These are phyloP conservation scores for Blastobotrys arbuscula DNA, from an alignment of 1,139 yeast species.

Conservation along the genomic window DNA sequence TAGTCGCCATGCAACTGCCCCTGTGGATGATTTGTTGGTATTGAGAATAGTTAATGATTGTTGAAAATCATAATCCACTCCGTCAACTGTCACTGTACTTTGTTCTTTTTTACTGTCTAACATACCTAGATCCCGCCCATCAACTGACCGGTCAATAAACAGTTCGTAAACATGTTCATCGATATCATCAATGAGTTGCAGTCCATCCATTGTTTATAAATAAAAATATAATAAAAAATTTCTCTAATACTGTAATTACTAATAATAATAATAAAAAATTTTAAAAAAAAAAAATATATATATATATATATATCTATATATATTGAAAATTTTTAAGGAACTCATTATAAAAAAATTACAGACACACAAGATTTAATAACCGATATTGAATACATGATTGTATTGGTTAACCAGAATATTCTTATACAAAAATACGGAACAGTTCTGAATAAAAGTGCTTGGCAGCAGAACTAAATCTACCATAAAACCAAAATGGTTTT, in stretches of 20 bases:
- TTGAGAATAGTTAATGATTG: conserved; percentile 36
- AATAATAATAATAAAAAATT: no score
- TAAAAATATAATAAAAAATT: not conserved
- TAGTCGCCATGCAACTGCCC: conserved; percentile 61
- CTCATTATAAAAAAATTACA: no score
- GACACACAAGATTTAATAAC: no score
- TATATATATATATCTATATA: no score
- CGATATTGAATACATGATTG: no score
- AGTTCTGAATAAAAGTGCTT: no score
- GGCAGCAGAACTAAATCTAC: no score
- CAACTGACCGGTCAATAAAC: conserved; percentile 34
- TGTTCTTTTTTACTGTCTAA: conserved; percentile 31
- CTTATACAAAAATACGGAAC: no score
- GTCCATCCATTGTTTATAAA: conserved; percentile 21
- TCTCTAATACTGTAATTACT: not conserved
- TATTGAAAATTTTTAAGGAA: no score
- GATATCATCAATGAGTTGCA: conserved; percentile 29
- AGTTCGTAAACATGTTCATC: conserved; percentile 48
- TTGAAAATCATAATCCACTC: conserved; percentile 26
- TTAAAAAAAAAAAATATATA: no score
- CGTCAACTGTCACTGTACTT: conserved; percentile 36
- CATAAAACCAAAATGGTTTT: no score
- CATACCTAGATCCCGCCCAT: conserved; percentile 41
- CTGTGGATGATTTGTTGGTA: conserved; percentile 50
- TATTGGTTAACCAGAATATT: no score